phyloP scores from a whole-genome alignment of 2,329 filamentous ascomycete genomes.

The Cryphonectria radicalis region DNA sequence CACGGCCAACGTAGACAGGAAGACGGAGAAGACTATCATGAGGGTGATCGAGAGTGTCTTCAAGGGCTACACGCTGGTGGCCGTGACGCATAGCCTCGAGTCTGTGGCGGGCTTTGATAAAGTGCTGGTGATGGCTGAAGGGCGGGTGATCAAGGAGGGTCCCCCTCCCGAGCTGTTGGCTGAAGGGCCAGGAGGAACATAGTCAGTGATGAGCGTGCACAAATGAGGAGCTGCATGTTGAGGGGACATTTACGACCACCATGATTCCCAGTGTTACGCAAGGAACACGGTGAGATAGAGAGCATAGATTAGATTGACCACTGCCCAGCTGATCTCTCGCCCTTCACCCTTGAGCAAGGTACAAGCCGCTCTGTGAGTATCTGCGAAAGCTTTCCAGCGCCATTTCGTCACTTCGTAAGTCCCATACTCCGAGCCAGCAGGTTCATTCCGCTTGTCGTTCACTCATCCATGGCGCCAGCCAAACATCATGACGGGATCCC shows the following conservation, averaged over 20 bases:
- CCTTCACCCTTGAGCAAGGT: neutral
- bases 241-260: neutral
- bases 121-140: conserved; percentile 17
- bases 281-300: neutral
- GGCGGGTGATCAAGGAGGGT: conserved; percentile 14
- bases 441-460: neutral
- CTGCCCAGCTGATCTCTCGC: neutral
- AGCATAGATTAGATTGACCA: neutral
- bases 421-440: neutral
- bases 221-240: neutral
- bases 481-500: neutral
- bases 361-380: neutral
- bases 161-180: neutral
- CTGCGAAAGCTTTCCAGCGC: neutral
- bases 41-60: conserved; percentile 30
- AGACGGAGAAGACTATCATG: conserved; percentile 26
- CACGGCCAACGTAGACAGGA: conserved; percentile 25
- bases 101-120: conserved; percentile 22
- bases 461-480: neutral
- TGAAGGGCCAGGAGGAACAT: neutral
- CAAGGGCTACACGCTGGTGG: conserved; percentile 17
- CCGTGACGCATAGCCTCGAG: conserved; percentile 19
- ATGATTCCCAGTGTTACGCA: too few relatives aligned
- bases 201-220: neutral
- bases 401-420: conserved; percentile 11